Evolutionary conservation across 176 grass and related monocot species (phyloP), one percentile per base, ranked within the genome.

Genomic region (Cenchrus fungigraminus): DNA sequence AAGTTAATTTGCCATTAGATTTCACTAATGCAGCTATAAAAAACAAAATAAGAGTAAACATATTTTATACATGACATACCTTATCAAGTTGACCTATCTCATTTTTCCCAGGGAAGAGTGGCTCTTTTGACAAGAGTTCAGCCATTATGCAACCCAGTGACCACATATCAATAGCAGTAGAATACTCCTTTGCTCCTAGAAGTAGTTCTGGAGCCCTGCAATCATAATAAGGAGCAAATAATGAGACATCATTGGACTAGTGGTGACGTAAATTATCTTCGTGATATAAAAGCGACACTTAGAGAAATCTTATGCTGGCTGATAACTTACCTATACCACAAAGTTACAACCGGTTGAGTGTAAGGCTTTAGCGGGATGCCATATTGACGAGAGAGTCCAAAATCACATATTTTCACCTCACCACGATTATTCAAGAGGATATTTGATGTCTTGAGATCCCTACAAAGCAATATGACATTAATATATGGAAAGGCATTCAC

Each of bases 351-450:
- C 68, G 95, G 83, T 64, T 93, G 93, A 82, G 97, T 98, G 84
- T 98, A 98, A 69, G 93, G 91, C 42, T 95, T 98, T 78, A 94
- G 85, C 49, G 88, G 93, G 44, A 88, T 94, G 56, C 97, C 97
- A 94, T 95, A 98, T 81, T 95, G 93, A 83, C 91, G 91, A 82
- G 97, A 89, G 42, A 98, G 86, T 51, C 97, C 97, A 82, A 98
- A 98, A 82, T 98, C 97, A 79, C 97, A 98, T 80, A 98, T 92
- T 89, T 98, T 98, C 82, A 98, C 66, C 88, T 98, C 97, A 71
- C 97, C 93, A 4, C 91, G 47, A 64, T 98, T 95, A 77, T 98
- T 98, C 76, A 98, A 85, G 15, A 98, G 86, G 71, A 98, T 77
- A 91, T 98, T 98, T 28, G 97, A 98, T 78, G 97, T 96, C 84